Conservation (phyloP, 352 stramenopile species). For the Pythium insidiosum region DNA sequence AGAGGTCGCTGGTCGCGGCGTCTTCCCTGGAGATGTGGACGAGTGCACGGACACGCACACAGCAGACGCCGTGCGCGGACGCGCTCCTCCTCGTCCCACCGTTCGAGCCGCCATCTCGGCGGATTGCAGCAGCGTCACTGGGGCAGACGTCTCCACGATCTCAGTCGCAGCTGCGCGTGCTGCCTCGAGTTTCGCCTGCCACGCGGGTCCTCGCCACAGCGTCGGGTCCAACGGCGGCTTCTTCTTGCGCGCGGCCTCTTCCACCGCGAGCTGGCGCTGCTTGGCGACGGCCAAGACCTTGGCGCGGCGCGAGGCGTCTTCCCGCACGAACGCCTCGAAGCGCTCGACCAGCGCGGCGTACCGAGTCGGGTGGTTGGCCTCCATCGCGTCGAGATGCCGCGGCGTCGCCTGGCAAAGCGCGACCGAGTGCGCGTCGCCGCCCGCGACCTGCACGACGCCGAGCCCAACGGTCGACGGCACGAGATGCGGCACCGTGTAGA, state of each 20-base stretch:
- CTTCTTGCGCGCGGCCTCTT: slow-evolving; percentile 19
- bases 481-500: slow-evolving; percentile 70
- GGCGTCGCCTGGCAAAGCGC: slow-evolving; percentile 30
- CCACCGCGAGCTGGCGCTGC: slow-evolving; percentile 17
- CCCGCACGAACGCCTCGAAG: slow-evolving; percentile 28
- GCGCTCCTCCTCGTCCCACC: no score
- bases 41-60: no score
- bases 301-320: slow-evolving; percentile 25
- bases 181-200: slow-evolving; percentile 13
- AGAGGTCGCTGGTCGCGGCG: not conserved
- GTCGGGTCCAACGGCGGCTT: slow-evolving; percentile 27
- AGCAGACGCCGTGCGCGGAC: no score
- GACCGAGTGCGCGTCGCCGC: slow-evolving; percentile 45
- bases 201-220: slow-evolving; percentile 15
- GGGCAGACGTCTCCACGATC: no score
- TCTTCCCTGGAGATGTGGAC: no score
- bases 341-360: slow-evolving; percentile 32
- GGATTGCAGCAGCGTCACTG: no score
- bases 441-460: no score
- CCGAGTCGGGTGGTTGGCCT: slow-evolving; percentile 31
- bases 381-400: slow-evolving; percentile 31
- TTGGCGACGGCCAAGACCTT: slow-evolving; percentile 23
- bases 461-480: slow-evolving; percentile 51
- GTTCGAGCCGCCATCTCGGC: no score
- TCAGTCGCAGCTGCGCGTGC: not conserved